phyloP scores from a whole-genome alignment of 306 rosid species.

The Heteromeles arbutifolia region DNA sequence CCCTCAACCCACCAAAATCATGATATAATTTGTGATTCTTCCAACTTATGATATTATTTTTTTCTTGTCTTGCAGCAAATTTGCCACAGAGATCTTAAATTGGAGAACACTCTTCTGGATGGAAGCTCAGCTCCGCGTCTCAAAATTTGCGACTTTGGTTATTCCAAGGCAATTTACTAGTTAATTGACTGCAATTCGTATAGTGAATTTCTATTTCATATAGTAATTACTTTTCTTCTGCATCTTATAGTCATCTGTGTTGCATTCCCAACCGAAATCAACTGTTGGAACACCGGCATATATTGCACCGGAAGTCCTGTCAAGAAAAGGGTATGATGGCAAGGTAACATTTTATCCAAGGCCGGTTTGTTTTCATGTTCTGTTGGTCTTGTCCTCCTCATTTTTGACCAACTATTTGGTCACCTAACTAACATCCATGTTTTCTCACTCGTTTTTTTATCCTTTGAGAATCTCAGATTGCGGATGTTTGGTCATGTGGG shows the following conservation, averaged over 20 bases:
- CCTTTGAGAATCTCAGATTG: slow-evolving; percentile 53
- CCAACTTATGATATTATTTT: not conserved
- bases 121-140: slow-evolving; percentile 90
- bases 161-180: slow-evolving; percentile 63
- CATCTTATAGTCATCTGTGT: slow-evolving; percentile 70
- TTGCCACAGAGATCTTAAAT: slow-evolving; percentile 97
- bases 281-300: slow-evolving; percentile 99
- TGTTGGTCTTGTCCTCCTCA: slow-evolving; percentile 2
- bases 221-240: slow-evolving; percentile 3
- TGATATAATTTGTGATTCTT: not conserved
- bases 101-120: slow-evolving; percentile 95
- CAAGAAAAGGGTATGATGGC: slow-evolving; percentile 83
- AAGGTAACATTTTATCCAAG: slow-evolving; percentile 40
- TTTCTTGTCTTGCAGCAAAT: slow-evolving; percentile 52
- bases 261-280: slow-evolving; percentile 98
- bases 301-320: slow-evolving; percentile 92
- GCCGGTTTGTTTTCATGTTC: not conserved
- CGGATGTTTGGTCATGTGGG: slow-evolving; percentile 99
- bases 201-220: not conserved
- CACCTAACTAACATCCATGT: slow-evolving; percentile 7
- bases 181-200: not conserved
- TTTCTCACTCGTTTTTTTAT: not conserved
- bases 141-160: slow-evolving; percentile 94
- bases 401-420: slow-evolving; percentile 18
- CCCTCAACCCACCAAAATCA: slow-evolving; percentile 1